A percentile compares a stretch with the other conserved stretches of the same genome.
Conservation (phyloP, 345 rosid species). For the Moringa oleifera region DNA sequence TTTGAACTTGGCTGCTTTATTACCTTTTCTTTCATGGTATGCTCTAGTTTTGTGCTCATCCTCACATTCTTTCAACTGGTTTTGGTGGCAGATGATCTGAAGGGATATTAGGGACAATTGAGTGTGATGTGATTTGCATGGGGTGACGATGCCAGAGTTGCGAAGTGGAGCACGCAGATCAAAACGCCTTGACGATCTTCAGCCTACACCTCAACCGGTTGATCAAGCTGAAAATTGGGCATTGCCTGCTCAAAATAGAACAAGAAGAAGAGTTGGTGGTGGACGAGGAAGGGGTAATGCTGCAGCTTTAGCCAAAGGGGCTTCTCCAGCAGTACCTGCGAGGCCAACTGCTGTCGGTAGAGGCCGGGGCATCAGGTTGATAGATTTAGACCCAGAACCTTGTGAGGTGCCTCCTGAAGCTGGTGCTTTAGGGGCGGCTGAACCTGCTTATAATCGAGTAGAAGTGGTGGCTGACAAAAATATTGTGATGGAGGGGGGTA, state of each 20-base stretch:
- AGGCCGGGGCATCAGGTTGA: slow-evolving; percentile 83
- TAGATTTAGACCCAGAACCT: slow-evolving; percentile 83
- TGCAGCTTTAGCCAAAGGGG: slow-evolving; percentile 67
- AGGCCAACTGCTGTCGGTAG: slow-evolving; percentile 82
- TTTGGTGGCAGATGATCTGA: slow-evolving; percentile 35
- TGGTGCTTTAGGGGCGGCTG: slow-evolving; percentile 57
- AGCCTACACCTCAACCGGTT: slow-evolving; percentile 63
- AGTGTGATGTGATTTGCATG: slow-evolving; percentile 73
- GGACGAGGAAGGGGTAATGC: slow-evolving; percentile 97
- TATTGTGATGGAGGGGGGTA: slow-evolving; percentile 75
- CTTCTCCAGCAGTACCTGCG: slow-evolving; percentile 42
- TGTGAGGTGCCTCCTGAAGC: slow-evolving; percentile 57
- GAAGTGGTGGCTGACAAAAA: slow-evolving; percentile 82
- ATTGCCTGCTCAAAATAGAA: slow-evolving; percentile 63
- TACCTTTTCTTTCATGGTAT: slow-evolving; percentile 8
- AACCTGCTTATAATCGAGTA: slow-evolving; percentile 57
- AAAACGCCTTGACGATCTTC: slow-evolving; percentile 79
- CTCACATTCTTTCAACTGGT: slow-evolving; percentile 7
- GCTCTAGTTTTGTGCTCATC: background rate
- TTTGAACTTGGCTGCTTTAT: slow-evolving; percentile 2
- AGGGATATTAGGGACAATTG: slow-evolving; percentile 25
- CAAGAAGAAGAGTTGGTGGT: slow-evolving; percentile 85
- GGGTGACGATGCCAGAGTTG: slow-evolving; percentile 97
- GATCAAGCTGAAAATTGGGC: slow-evolving; percentile 65
- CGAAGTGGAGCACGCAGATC: slow-evolving; percentile 97